Conservation (phyloP, 2,329 filamentous ascomycete species). For the Keithomyces neogunnii region DNA sequence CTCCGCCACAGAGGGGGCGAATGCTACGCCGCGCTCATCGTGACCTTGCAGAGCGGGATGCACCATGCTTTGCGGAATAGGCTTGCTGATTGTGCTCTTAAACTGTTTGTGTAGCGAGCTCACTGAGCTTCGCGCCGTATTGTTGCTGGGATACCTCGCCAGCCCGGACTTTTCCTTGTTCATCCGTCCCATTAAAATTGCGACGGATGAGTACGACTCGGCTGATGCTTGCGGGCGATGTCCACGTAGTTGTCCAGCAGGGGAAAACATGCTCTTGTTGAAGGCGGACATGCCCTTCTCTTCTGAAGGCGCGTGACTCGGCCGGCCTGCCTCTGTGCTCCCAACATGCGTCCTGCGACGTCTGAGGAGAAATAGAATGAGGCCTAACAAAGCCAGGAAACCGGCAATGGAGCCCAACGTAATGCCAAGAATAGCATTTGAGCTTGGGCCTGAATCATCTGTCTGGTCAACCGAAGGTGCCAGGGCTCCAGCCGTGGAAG, state of each 20-base stretch:
- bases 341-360: slow-evolving; percentile 45
- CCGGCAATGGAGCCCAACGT: slow-evolving; percentile 76
- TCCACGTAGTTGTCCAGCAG: slow-evolving; percentile 33
- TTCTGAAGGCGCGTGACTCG: slow-evolving; percentile 36
- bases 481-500: slow-evolving; percentile 14
- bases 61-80: slow-evolving; percentile 39
- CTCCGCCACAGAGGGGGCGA: slow-evolving; percentile 23
- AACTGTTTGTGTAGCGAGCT: slow-evolving; percentile 54
- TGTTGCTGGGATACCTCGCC: slow-evolving; percentile 47
- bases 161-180: slow-evolving; percentile 36
- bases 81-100: slow-evolving; percentile 54
- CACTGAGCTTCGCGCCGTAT: slow-evolving; percentile 37
- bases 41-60: slow-evolving; percentile 24
- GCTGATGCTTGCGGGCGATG: slow-evolving; percentile 46
- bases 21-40: slow-evolving; percentile 34
- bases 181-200: slow-evolving; percentile 57
- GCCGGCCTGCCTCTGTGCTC: slow-evolving; percentile 35
- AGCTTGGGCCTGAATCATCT: slow-evolving; percentile 21
- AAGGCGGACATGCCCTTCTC: slow-evolving; percentile 50
- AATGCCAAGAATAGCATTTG: slow-evolving; percentile 63
- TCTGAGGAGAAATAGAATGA: slow-evolving; percentile 55
- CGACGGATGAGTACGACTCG: slow-evolving; percentile 54
- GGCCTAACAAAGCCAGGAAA: slow-evolving; percentile 58
- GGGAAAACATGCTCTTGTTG: slow-evolving; percentile 31
- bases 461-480: not conserved